Evolutionary conservation across 176 grass and related monocot species (phyloP), one percentile per base, ranked within the genome.

Genomic region (Avena sativa): DNA sequence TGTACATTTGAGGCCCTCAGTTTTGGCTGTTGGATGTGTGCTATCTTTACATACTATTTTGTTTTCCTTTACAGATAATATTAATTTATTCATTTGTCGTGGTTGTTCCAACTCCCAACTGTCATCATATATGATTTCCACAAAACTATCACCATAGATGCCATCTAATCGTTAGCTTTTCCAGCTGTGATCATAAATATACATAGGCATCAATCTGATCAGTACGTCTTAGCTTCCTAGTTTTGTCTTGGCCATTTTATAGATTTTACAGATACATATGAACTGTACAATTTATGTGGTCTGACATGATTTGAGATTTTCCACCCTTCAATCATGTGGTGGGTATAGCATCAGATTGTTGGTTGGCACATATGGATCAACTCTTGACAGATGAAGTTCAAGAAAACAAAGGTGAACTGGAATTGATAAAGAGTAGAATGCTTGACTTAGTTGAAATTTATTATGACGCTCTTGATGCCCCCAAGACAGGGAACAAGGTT

Each of bases 401-500:
- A 56, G 62, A 89, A 84, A 55, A 40, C 14, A 79, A 89, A 81
- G 30, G 32, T 19, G 12, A 79, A 66, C 3, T 11, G 69, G 4
- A 2, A 1, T 2, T 12, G 9, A 49, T 47, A 3, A 10, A 20
- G 69, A 0, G 8, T 47, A 87, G 91, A 57, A 94, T 91, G 5
- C 81, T 92, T 48, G 8, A 80, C 5, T 89, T 97, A 17, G 80
- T 89, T 46, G 86, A 97, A 49, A 91, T 94, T 78, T 94, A 94
- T 50, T 97, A 97, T 76, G 71, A 81, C 26, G 90, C 92, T 46
- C 16, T 94, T 50, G 92, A 97, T 92, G 86, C 95, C 6, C 32
- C 86, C 4, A 97, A 97, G 79, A 55, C 21, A 40, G 95, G 92
- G 55, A 48, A 75, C 25, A 73, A 97, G 92, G 95, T 94, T 40